A percentile compares a stretch with the other conserved stretches of the same genome.
phyloP scores from a whole-genome alignment of 1,284 basidiomycete genomes.

The Marasmius tenuissimus region DNA sequence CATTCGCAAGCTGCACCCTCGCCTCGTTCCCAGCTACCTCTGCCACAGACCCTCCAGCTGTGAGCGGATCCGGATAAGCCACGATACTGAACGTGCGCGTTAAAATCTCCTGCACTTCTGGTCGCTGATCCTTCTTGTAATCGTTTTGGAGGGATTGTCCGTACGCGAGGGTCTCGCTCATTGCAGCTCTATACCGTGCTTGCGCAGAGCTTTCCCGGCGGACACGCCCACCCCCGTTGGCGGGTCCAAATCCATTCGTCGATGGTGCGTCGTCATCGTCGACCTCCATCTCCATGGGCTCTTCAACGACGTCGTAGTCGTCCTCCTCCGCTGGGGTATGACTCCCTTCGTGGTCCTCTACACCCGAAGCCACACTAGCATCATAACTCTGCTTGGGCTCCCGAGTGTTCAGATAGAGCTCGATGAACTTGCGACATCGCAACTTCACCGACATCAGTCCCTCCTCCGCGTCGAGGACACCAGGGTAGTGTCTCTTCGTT shows the following conservation, averaged over 20 bases:
- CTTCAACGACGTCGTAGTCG: constrained; percentile 11
- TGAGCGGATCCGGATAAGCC: constrained; percentile 72
- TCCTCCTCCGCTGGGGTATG: constrained; percentile 42
- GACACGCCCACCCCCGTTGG: background rate
- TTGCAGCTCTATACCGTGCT: constrained; percentile 51
- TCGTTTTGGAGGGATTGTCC: constrained; percentile 69
- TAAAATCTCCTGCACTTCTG: constrained; percentile 63
- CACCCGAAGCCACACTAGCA: constrained; percentile 26
- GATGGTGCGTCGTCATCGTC: constrained; percentile 41
- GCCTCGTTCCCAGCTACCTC: constrained; percentile 68
- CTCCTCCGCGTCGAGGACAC: constrained; percentile 63
- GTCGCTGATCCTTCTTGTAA: constrained; percentile 59
- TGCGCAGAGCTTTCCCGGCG: constrained; percentile 21
- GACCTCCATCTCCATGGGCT: constrained; percentile 48
- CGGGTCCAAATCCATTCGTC: constrained; percentile 20
- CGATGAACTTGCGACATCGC: constrained; percentile 80
- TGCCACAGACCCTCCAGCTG: constrained; percentile 60
- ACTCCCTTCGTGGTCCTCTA: constrained; percentile 24
- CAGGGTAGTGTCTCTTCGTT: constrained; percentile 54
- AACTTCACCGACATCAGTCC: constrained; percentile 74
- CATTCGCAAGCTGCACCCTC: constrained; percentile 65
- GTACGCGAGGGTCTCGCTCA: constrained; percentile 66
- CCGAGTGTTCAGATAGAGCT: constrained; percentile 68
- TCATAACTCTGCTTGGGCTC: constrained; percentile 63
- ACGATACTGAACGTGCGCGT: constrained; percentile 76